Base-by-base conservation (phyloP, 1,139 yeast species). In the Yamadazyma atlantica region DNA sequence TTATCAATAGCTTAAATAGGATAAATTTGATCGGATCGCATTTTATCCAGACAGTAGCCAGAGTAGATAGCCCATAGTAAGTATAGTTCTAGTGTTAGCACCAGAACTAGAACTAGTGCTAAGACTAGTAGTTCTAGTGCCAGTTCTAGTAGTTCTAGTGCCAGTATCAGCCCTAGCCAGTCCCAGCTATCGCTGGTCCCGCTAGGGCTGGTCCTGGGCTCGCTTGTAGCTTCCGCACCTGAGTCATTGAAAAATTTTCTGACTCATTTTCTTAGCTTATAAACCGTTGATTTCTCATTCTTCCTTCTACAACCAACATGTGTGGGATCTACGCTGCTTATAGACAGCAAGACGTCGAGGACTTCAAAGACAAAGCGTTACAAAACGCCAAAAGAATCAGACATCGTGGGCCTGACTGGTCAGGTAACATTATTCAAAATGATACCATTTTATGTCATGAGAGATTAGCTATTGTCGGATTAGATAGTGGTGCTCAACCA, bases 361-460 rank as follows among this genome's bases (percentile, higher is more conserved):
- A 75, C 42, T 92, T 87, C 76, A 92, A 90, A 68, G 78, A 83
- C 42, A 82, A 82, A 60, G 97, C 97, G 34, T 75, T 92, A 49
- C 94, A 87, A 62, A 77, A 87, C 60, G 78, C 97, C 48, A 90
- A 89, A 68, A 78, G 89, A 66, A 84, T 90, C 62, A 85, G 98
- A 71, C 98, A 92, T 68, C 85, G 98, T 69, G 98, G 98, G 54
- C 98, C 98, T 50, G 98, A 92, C 69, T 92, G 98, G 98, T 80
- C 90, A 33, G 98, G 98, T 57, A 89, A 88, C 80, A 64, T 78
- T 49, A 71, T 78, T 49, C 80, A 82, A 58, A 87, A 88, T 79
- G 65, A 73, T 50, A 87, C 97, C 38, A 82, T 85, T 48, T 69
- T 92, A 54, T 82, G 86, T 53, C 98, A 92, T 62, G 97, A 92